Evolutionary conservation across 192 early-diverging fungal genomes (phyloP).

Genomic region (Dimargaris xerosporica): DNA sequence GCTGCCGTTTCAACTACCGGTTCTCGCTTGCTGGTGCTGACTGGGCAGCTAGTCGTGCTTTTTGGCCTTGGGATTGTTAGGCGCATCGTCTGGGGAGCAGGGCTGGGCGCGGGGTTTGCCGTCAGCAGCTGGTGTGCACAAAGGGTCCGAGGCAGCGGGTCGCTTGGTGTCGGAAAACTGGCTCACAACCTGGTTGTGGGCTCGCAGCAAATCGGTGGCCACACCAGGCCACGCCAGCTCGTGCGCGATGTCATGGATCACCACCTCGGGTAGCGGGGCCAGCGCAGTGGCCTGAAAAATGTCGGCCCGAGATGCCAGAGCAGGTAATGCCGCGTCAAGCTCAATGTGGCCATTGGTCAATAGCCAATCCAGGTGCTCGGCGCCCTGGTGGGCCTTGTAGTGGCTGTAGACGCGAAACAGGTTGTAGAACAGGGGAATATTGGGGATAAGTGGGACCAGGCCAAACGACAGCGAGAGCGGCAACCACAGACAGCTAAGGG

Average conservation of each 20-base stretch:
- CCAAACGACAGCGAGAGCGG: constrained; percentile 54
- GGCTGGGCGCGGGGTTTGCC: no score
- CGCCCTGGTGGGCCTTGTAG: constrained; percentile 54
- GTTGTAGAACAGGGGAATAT: constrained; percentile 66
- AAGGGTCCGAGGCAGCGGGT: no score
- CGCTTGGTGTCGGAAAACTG: not conserved
- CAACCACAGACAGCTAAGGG: constrained; percentile 44
- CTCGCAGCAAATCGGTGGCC: constrained; percentile 31
- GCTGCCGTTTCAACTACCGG: no score
- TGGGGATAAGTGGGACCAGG: constrained; percentile 56
- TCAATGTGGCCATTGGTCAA: constrained; percentile 15
- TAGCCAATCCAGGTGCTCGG: constrained; percentile 20
- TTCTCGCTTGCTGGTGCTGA: no score
- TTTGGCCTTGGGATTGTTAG: no score
- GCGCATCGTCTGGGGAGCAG: no score
- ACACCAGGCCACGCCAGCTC: constrained; percentile 28
- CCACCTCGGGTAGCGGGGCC: constrained; percentile 18
- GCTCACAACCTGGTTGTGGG: constrained; percentile 34
- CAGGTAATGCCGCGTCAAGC: constrained; percentile 13
- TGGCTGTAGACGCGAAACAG: constrained; percentile 65
- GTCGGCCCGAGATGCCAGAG: constrained; percentile 15
- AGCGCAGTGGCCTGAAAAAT: constrained; percentile 17
- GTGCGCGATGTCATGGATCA: constrained; percentile 22
- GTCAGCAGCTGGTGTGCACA: no score
- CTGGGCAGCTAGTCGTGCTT: no score